Evolutionary conservation across 495 filamentous ascomycete species (phyloP).

Genomic region (Glutinoglossum americanum): DNA sequence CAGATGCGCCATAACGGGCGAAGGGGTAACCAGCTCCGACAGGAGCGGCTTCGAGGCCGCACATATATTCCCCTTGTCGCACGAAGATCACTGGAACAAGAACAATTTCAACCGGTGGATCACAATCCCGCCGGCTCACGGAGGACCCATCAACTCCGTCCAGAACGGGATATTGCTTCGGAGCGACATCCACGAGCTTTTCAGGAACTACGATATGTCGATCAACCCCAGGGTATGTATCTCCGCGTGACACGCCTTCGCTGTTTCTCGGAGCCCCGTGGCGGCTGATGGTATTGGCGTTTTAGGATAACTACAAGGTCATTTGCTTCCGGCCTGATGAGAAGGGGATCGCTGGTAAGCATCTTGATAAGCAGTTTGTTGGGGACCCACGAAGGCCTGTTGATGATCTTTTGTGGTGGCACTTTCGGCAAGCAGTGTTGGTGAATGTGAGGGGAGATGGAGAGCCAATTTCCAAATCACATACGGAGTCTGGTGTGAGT

Average conservation of each 20-base stretch:
- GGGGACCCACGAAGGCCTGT: constrained; percentile 9
- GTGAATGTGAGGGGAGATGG: constrained; percentile 4
- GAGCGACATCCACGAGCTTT: constrained; percentile 7
- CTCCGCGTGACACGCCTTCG: not conserved
- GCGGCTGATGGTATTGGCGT: too few species aligned
- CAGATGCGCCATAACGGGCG: constrained; percentile 16
- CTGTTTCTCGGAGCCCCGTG: too few species aligned
- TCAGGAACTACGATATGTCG: constrained; percentile 10
- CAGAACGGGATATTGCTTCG: constrained; percentile 11
- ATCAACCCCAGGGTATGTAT: constrained; percentile 10
- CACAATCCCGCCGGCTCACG: constrained; percentile 6
- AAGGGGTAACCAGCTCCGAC: constrained; percentile 6
- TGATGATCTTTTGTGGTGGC: constrained; percentile 1
- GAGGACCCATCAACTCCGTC: constrained; percentile 10
- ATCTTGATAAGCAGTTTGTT: constrained; percentile 13
- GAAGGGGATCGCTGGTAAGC: not conserved
- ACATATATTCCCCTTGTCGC: constrained; percentile 17
- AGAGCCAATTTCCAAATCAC: constrained; percentile 2
- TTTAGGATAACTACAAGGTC: constrained; percentile 1
- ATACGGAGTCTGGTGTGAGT: too few species aligned
- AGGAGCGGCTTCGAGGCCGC: constrained; percentile 13
- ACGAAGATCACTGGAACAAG: constrained; percentile 14
- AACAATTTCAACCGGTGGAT: constrained; percentile 16
- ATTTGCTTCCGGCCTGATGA: not conserved
- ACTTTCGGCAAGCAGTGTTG: constrained; percentile 1